Evolutionary conservation across 306 rosid species (phyloP).

Genomic region (Glycine soja): DNA sequence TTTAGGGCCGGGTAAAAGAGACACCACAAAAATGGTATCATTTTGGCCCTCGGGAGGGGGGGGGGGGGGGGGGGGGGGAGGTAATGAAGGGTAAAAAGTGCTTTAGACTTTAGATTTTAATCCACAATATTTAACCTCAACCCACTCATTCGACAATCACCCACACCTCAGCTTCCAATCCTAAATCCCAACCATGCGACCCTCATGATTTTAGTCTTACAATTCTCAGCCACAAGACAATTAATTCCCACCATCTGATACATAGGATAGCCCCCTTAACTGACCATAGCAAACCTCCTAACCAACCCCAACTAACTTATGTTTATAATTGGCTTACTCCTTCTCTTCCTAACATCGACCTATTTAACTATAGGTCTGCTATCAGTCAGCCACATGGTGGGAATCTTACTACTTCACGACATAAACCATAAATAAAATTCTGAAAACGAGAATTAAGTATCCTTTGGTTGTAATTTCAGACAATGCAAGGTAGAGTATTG

Average conservation of each 20-base stretch:
- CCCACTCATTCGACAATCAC: no score
- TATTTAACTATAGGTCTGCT: neutral
- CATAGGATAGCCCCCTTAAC: neutral
- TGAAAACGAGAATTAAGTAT: neutral
- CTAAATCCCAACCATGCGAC: no score
- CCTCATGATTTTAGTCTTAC: neutral
- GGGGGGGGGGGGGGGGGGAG: no score
- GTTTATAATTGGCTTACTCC: neutral
- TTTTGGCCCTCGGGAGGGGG: no score
- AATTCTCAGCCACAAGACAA: neutral
- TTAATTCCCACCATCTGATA: neutral
- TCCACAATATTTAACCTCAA: no score
- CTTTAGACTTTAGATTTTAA: no score
- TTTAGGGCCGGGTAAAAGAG: no score
- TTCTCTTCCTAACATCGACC: no score
- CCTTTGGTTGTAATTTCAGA: neutral
- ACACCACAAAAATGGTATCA: no score
- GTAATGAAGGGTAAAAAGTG: no score
- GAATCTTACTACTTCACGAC: neutral
- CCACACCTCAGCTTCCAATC: no score
- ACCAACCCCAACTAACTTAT: neutral
- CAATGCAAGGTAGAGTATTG: neutral
- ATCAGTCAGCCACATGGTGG: neutral
- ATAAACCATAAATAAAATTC: neutral
- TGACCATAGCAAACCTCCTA: neutral